These are phyloP conservation scores for Naganishia randhawae DNA, from an alignment of 768 basidiomycete species.

Conservation along the genomic window DNA sequence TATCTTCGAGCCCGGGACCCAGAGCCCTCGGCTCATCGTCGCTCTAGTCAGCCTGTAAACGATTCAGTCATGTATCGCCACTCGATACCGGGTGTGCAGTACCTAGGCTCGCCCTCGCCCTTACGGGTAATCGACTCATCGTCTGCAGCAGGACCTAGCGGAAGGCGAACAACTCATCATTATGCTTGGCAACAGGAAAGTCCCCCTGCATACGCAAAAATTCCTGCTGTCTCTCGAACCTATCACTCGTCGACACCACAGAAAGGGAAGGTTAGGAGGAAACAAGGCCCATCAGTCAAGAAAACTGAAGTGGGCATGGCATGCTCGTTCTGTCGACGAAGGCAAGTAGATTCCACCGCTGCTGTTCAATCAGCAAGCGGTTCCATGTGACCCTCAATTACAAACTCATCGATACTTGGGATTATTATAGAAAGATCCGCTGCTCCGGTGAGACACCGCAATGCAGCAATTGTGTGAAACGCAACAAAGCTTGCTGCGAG, in stretches of 20 bases:
- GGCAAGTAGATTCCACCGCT: background rate
- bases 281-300: constrained; percentile 23
- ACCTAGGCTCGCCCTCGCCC: background rate
- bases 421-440: constrained; percentile 21
- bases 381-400: too few relatives aligned
- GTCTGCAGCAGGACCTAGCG: background rate
- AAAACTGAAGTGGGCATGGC: constrained; percentile 26
- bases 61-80: background rate
- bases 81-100: background rate
- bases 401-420: background rate
- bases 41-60: background rate
- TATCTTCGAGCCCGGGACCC: background rate
- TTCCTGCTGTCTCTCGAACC: background rate
- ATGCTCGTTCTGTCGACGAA: constrained; percentile 18
- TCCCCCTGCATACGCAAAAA: background rate
- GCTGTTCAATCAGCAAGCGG: too few relatives aligned
- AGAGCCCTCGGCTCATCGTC: background rate
- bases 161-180: background rate
- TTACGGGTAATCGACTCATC: background rate
- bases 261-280: background rate
- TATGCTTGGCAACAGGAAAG: background rate
- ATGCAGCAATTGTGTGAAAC: background rate
- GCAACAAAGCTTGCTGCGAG: constrained; percentile 4
- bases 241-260: background rate
- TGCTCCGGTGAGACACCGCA: constrained; percentile 23